These are phyloP conservation scores for Rugosomyces carneus DNA, from an alignment of 1,284 basidiomycete genomes.

Conservation along the genomic window DNA sequence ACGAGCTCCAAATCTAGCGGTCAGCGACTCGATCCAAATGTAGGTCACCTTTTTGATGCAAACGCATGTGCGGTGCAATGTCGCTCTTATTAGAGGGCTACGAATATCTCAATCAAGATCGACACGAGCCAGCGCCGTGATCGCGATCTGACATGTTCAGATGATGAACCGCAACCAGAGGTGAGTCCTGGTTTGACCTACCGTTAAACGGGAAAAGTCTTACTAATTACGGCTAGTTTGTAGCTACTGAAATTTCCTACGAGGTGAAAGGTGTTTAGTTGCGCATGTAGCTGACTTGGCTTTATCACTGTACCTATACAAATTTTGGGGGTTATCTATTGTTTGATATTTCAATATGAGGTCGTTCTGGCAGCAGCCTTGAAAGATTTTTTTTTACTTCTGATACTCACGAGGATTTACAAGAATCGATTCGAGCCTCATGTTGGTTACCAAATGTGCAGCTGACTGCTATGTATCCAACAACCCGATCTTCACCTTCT, in stretches of 20 bases:
- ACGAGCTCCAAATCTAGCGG: constrained; percentile 28
- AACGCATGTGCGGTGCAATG: constrained; percentile 2
- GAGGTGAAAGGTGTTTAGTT: constrained; percentile 7
- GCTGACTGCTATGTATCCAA: constrained; percentile 1
- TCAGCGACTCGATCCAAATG: constrained; percentile 24
- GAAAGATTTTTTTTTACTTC: background rate
- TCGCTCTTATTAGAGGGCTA: constrained; percentile 23
- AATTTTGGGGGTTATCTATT: background rate
- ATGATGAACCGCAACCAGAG: constrained; percentile 14
- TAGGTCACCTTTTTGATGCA: constrained; percentile 3
- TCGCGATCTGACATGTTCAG: constrained; percentile 21
- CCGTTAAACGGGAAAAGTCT: background rate
- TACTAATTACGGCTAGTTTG: constrained; percentile 16
- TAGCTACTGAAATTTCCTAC: constrained; percentile 21
- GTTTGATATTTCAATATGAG: background rate
- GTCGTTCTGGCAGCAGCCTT: background rate
- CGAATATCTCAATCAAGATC: constrained; percentile 48
- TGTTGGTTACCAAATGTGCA: constrained; percentile 1
- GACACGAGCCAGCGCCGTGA: constrained; percentile 44
- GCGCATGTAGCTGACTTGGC: background rate
- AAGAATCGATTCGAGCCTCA: background rate
- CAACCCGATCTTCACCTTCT: constrained; percentile 6
- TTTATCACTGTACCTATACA: background rate
- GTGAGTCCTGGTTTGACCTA: constrained; percentile 9
- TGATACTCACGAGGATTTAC: background rate